Base-by-base conservation (phyloP, 768 basidiomycete genomes). In the Suillus lakei region DNA sequence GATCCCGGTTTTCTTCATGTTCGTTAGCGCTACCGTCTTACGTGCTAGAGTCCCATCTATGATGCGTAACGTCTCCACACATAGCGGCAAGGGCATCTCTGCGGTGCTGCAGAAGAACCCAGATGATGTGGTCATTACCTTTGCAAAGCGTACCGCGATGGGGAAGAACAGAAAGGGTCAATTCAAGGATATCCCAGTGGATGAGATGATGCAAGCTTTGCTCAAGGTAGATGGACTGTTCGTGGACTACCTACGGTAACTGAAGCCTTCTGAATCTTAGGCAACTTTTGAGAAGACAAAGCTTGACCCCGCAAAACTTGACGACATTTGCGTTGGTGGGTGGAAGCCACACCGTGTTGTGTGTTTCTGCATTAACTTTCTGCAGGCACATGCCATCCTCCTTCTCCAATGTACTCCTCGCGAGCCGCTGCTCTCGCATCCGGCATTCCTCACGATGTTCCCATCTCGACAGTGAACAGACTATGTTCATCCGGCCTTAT, bases 401-500 rank as follows among this genome's bases (percentile, higher is more conserved):
- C 91, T 12, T 93, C 91, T 0, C 92, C 91, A 28, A 83, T 89
- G 66, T 96, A 91, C 74, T 81, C 93, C 50, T 95, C 95, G 10
- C 84, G 95, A 38, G 92, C 94, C 54, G 94, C 95, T 34, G 92
- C 93, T 5, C 83, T 97, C 48, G 88, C 92, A 39, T 94, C 95
- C 32, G 96, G 95, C 15, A 91, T 98, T 68, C 97, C 96, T 3
- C 84, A 90, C 62, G 81, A 89, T 67, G 90, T 95, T 16, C 91
- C 96, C n/a, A 85, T 98, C 67, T 92, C 92, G 26, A 91, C 92
- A 13, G 88, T 98, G 62, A 99, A 99, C 77, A 84, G 97, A 64
- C 85, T 99, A 59, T 99, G 97, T 78, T 93, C 95, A 2, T 96
- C 95, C 0, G 96, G 96, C 28, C 83, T 99, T 58, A 94, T 96